These are phyloP conservation scores for Pseudogymnoascus sp. DNA, from an alignment of 2,329 filamentous ascomycete genomes.

Conservation along the genomic window DNA sequence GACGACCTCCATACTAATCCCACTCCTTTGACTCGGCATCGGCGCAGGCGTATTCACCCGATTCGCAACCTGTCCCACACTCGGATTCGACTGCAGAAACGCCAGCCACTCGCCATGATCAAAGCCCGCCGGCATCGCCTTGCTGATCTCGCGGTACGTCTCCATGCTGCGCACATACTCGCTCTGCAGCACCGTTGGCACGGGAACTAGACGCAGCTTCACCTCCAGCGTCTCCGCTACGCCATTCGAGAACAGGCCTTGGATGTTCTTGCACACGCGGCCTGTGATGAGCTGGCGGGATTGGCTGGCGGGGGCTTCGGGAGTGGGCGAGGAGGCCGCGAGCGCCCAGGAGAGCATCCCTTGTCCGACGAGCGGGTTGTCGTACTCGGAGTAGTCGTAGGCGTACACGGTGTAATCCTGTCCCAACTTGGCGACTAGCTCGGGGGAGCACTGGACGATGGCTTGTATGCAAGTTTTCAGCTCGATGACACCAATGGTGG, in stretches of 20 bases:
- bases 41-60: conserved; percentile 23
- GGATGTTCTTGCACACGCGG: conserved; percentile 76
- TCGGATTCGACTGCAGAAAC: conserved; percentile 66
- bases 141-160: conserved; percentile 51
- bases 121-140: conserved; percentile 50
- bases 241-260: conserved; percentile 77
- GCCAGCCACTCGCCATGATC: conserved; percentile 73
- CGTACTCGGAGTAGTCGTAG: conserved; percentile 91
- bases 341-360: conserved; percentile 87
- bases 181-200: conserved; percentile 51
- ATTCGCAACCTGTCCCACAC: conserved; percentile 32
- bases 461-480: conserved; percentile 81
- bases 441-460: conserved; percentile 71
- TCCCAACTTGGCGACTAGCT: conserved; percentile 66
- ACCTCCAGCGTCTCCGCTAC: conserved; percentile 87
- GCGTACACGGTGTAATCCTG: conserved; percentile 92
- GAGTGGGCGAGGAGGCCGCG: conserved; percentile 45
- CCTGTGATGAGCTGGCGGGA: conserved; percentile 74
- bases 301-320: conserved; percentile 48
- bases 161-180: conserved; percentile 56
- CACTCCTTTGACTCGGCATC: conserved; percentile 16
- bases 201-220: conserved; percentile 75
- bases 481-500: conserved; percentile 75
- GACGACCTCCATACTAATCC: conserved; percentile 29
- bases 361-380: conserved; percentile 87